Evolutionary conservation across 2,329 filamentous ascomycete species (phyloP).

Genomic region (Fusarium succisae): DNA sequence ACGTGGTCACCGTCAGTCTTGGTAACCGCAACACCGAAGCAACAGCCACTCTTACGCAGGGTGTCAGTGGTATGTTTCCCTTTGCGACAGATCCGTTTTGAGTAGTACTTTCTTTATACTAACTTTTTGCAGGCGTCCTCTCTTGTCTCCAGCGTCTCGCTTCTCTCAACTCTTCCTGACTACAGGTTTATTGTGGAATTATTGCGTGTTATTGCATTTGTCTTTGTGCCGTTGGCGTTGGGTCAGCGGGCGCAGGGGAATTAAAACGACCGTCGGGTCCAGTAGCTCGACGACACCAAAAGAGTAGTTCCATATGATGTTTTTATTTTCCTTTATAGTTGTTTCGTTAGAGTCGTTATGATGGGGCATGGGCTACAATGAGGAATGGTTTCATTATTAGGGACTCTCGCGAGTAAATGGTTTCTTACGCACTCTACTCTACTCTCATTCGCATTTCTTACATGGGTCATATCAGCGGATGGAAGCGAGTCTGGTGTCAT

Average conservation of each 20-base stretch:
- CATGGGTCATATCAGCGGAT: neutral
- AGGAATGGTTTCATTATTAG: slow-evolving; percentile 4
- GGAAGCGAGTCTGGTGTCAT: neutral
- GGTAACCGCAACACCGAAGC: slow-evolving; percentile 91
- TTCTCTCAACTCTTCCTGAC: slow-evolving; percentile 37
- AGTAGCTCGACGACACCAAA: slow-evolving; percentile 18
- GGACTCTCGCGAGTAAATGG: slow-evolving; percentile 25
- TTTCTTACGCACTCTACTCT: slow-evolving; percentile 28
- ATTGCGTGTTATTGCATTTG: slow-evolving; percentile 35
- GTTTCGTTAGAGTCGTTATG: neutral
- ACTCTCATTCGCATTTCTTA: neutral
- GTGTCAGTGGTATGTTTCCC: slow-evolving; percentile 79
- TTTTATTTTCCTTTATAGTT: neutral
- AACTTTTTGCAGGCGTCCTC: slow-evolving; percentile 50
- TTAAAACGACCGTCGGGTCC: slow-evolving; percentile 15
- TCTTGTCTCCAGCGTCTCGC: slow-evolving; percentile 56
- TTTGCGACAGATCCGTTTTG: too few relatives aligned
- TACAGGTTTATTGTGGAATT: slow-evolving; percentile 25
- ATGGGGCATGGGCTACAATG: slow-evolving; percentile 3
- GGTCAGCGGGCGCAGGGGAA: slow-evolving; percentile 37
- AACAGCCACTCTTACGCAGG: slow-evolving; percentile 84
- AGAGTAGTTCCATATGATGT: slow-evolving; percentile 21
- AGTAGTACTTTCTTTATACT: neutral
- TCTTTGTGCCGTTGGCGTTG: slow-evolving; percentile 40
- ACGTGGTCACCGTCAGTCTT: slow-evolving; percentile 86